Conservation (phyloP, 2,329 filamentous ascomycete genomes). For the Zymoseptoria ardabiliae region DNA sequence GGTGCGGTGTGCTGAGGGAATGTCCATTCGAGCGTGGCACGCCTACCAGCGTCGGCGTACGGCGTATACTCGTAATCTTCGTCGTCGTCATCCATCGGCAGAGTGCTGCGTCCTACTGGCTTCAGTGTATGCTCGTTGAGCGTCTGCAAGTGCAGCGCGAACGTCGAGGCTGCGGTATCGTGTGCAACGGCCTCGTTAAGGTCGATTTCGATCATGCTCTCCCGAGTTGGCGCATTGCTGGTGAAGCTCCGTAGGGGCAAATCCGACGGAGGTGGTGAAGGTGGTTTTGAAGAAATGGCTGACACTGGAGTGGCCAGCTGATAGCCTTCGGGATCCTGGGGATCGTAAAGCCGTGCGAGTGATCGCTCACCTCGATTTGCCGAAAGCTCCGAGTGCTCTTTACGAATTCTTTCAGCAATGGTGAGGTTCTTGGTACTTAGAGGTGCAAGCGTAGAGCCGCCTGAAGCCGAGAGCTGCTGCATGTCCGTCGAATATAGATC, state of each 20-base stretch:
- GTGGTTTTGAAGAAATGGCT: slow-evolving; percentile 16
- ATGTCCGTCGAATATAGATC: slow-evolving; percentile 17
- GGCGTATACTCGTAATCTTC: slow-evolving; percentile 28
- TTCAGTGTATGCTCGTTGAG: slow-evolving; percentile 18
- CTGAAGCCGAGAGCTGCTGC: background rate
- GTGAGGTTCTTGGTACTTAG: slow-evolving; percentile 14
- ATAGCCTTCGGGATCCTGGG: slow-evolving; percentile 46
- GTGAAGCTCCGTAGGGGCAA: slow-evolving; percentile 43
- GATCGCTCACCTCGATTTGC: slow-evolving; percentile 50
- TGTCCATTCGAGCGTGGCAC: slow-evolving; percentile 48
- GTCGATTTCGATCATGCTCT: slow-evolving; percentile 50
- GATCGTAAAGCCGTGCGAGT: slow-evolving; percentile 52
- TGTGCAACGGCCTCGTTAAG: slow-evolving; percentile 48
- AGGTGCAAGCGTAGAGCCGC: slow-evolving; percentile 15
- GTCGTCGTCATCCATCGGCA: slow-evolving; percentile 34
- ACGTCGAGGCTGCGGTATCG: slow-evolving; percentile 40
- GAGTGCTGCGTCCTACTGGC: slow-evolving; percentile 5
- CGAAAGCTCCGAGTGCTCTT: slow-evolving; percentile 49
- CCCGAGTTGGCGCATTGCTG: slow-evolving; percentile 38
- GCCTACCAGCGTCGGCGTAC: slow-evolving; percentile 32
- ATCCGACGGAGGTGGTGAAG: slow-evolving; percentile 37
- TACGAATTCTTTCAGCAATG: slow-evolving; percentile 32
- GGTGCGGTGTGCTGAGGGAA: slow-evolving; percentile 38
- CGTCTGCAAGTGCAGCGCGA: slow-evolving; percentile 32
- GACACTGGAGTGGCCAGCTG: slow-evolving; percentile 42